A percentile compares a stretch with the other conserved stretches of the same genome.
Conservation (phyloP, 805 yeast species). For the Blastobotrys mokoenaii region DNA sequence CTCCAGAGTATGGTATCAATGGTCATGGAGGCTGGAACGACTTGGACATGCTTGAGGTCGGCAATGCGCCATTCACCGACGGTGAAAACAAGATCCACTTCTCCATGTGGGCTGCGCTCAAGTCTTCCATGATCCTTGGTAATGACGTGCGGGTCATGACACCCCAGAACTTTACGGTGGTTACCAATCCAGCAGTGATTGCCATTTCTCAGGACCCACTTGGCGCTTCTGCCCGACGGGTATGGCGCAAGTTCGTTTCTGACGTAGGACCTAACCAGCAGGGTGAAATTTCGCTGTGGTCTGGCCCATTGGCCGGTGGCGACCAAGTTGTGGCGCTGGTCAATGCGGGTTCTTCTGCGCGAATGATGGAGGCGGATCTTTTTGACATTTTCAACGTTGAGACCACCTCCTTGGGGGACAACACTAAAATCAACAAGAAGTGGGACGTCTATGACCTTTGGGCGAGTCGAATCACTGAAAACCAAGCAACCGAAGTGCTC, state of each 20-base stretch:
- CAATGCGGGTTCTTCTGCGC: constrained; percentile 1
- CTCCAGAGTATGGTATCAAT: constrained; percentile 2
- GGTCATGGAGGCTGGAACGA: constrained; percentile 22
- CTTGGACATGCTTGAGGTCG: constrained; percentile 25
- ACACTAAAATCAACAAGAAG: neutral
- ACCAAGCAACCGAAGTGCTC: constrained; percentile 6
- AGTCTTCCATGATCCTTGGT: constrained; percentile 24
- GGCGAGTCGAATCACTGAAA: constrained; percentile 3
- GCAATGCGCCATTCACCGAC: constrained; percentile 22
- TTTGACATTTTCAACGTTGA: constrained; percentile 1
- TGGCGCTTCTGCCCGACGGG: constrained; percentile 4
- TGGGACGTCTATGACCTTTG: constrained; percentile 6
- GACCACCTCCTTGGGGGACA: neutral
- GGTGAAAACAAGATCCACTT: constrained; percentile 24
- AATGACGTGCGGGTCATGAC: constrained; percentile 21
- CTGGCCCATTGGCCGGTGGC: constrained; percentile 3
- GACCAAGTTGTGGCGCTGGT: constrained; percentile 5
- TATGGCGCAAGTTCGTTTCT: neutral
- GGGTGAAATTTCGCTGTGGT: constrained; percentile 4
- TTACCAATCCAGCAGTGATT: constrained; percentile 11
- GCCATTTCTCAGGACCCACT: constrained; percentile 20
- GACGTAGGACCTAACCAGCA: neutral
- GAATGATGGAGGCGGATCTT: neutral
- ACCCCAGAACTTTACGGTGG: constrained; percentile 15
- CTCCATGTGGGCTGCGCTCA: constrained; percentile 24